Evolutionary conservation across 768 basidiomycete genomes (phyloP).

Genomic region (Panaeolus papilionaceus): DNA sequence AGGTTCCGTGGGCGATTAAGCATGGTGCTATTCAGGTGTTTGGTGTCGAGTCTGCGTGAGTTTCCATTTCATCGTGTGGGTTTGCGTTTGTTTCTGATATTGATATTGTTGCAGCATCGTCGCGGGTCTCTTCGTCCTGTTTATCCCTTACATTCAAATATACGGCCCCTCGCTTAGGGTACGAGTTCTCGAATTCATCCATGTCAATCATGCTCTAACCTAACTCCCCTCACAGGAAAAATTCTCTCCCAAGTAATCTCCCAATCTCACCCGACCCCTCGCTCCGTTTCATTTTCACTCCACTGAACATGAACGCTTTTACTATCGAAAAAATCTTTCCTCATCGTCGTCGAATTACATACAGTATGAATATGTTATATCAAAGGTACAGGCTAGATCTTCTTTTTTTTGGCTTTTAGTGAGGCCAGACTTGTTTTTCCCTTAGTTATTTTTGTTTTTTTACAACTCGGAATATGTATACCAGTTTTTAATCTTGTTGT

Average conservation of each 20-base stretch:
- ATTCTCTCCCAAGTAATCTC: not conserved
- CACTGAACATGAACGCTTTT: not conserved
- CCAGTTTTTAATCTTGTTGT: not conserved
- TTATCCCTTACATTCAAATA: slow-evolving; percentile 57
- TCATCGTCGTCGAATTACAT: not conserved
- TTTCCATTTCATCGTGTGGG: slow-evolving; percentile 18
- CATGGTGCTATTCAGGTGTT: slow-evolving; percentile 67
- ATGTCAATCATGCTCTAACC: not conserved
- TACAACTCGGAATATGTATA: not conserved
- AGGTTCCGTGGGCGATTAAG: slow-evolving; percentile 67
- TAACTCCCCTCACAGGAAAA: not conserved
- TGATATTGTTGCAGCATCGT: slow-evolving; percentile 44
- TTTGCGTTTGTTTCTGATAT: not conserved
- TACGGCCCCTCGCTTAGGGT: slow-evolving; percentile 55
- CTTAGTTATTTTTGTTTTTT: not conserved
- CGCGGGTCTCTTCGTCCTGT: slow-evolving; percentile 53
- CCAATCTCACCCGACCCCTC: not conserved
- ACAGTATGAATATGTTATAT: slow-evolving; percentile 3
- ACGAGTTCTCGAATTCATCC: slow-evolving; percentile 24
- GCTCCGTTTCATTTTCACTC: not conserved
- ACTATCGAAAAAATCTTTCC: not conserved
- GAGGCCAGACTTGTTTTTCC: not conserved
- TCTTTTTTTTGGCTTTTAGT: not conserved
- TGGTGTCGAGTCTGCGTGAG: slow-evolving; percentile 67
- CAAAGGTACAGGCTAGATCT: slow-evolving; percentile 2